These are phyloP conservation scores for Ophiostoma populinum DNA, from an alignment of 2,329 filamentous ascomycete genomes.

Conservation along the genomic window DNA sequence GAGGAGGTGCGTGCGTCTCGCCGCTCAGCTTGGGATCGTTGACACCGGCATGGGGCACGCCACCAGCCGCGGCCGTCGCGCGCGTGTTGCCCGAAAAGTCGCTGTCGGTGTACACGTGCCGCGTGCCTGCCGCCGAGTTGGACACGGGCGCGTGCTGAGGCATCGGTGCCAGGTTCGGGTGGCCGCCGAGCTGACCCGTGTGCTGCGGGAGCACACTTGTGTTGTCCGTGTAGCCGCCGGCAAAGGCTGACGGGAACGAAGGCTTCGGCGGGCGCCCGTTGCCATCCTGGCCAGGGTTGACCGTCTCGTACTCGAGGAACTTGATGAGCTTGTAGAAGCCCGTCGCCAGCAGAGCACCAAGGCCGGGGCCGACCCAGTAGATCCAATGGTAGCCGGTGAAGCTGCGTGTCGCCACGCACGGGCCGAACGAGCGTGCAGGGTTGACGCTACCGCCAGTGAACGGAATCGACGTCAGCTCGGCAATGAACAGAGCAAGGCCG, in stretches of 20 bases:
- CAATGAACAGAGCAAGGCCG: conserved; percentile 51
- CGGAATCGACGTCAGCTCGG: conserved; percentile 26
- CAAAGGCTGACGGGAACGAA: neutral
- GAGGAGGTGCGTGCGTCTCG: too few relatives aligned
- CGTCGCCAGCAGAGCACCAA: conserved; percentile 31
- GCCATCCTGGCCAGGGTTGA: conserved; percentile 31
- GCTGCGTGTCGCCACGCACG: conserved; percentile 22
- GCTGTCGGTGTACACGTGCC: too few relatives aligned
- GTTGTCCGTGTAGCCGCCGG: neutral
- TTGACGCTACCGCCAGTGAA: conserved; percentile 33
- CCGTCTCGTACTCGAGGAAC: conserved; percentile 31
- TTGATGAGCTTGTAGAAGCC: conserved; percentile 33
- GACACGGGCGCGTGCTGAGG: too few relatives aligned
- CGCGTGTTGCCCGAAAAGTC: too few relatives aligned
- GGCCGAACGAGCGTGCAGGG: conserved; percentile 32
- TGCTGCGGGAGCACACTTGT: too few relatives aligned
- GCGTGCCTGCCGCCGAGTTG: too few relatives aligned
- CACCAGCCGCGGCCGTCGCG: too few relatives aligned
- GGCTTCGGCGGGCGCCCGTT: conserved; percentile 6
- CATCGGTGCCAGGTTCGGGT: too few relatives aligned
- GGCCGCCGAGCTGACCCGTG: too few relatives aligned
- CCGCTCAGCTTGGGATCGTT: too few relatives aligned
- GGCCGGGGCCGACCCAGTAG: conserved; percentile 35
- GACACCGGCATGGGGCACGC: too few relatives aligned
- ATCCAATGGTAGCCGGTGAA: conserved; percentile 34